Evolutionary conservation across 1,284 basidiomycete species (phyloP), one percentile per base, ranked within the genome.

Genomic region (Marasmius oreades): DNA sequence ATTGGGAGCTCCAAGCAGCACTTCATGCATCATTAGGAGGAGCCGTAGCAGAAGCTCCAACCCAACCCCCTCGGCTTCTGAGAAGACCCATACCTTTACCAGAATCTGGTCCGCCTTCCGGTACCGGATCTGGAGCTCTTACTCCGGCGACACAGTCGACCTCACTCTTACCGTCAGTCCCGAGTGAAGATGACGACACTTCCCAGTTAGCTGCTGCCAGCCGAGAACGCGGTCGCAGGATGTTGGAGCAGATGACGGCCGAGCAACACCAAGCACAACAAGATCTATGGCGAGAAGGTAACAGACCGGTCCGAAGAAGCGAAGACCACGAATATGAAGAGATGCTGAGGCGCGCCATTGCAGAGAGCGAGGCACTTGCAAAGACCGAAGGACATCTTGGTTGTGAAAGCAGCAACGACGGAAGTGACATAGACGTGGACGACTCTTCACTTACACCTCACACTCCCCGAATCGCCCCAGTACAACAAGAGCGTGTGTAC

Each of bases 1-100:
- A 96, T 69, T 81, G 85, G 63, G 91, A 93, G 58, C 79, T 96
- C 0, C 92, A 95, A 67, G 86, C 85, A 5, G 93, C 91, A 1
- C 71, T 95, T 50, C 90, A 91, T 64, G 93, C 93, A 1, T 91
- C 88, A 1, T 66, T 92, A 18, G 57, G 37, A 46, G 52, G 24
- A 51, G 26, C 45, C 42, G 46, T 59, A 37, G 37, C 46, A 31
- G 57, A 44, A 56, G 60, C 54, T 52, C 51, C 55, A 22, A 53
- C 58, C 37, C 67, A 68, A 34, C 69, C 67, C 22, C 63, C 64
- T 1, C 68, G 36, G 28, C 55, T 28, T 51, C 55, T 52, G 51
- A 60, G 45, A 45, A 59, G 51, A 22, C 50, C 46, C 22, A 56
- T 55, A 50, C 55, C 46, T 36, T 33, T 45, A 56, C 37, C 53